Base-by-base conservation (phyloP, 805 yeast genomes). In the Teunomyces pallodes region DNA sequence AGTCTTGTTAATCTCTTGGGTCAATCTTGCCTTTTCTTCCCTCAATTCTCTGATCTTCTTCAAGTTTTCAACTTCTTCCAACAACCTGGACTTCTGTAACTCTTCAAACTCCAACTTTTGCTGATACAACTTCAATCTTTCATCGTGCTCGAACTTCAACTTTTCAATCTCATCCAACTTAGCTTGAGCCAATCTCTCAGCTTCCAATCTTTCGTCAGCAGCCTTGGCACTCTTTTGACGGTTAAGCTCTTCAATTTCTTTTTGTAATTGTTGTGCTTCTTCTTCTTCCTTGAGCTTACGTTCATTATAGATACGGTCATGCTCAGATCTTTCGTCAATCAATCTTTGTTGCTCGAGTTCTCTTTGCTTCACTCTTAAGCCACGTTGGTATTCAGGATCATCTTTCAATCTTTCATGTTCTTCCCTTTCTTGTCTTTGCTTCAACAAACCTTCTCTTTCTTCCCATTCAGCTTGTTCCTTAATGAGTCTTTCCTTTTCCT, bases 21-120 rank as follows among this genome's bases (percentile, higher is more conserved):
- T 51, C 47, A 64, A 62, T 50, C 63, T 57, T 14, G 62, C 67
- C 53, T 69, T 72, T 47, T 72, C 74, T 46, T 64, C 72, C 50
- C 73, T 65, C 49, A 73, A 61, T 28, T 65, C 67, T 56, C 64
- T 62, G 56, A 67, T 64, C 52, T 66, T 64, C 56, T 73, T 72
- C 58, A 74, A 64, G 54, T 70, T 68, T 26, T 61, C 68, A 47
- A 65, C 67, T 57, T 69, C 78, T 42, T 65, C 75, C 55, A 65
- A 56, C 52, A 72, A 61, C 51, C 71, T 65, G 41, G 57, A 53
- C 55, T 62, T 65, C 56, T 73, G 72, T 46, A 66, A 64, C 54
- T 70, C 75, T 54, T 68, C 74, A 43, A 65, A 61, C 43, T 65
- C 67, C 50, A 67, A 59, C 48, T 61, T 59, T 40, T 63, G 54